phyloP scores from a whole-genome alignment of 2,329 filamentous ascomycete species.

The Sporothrix globosa region DNA sequence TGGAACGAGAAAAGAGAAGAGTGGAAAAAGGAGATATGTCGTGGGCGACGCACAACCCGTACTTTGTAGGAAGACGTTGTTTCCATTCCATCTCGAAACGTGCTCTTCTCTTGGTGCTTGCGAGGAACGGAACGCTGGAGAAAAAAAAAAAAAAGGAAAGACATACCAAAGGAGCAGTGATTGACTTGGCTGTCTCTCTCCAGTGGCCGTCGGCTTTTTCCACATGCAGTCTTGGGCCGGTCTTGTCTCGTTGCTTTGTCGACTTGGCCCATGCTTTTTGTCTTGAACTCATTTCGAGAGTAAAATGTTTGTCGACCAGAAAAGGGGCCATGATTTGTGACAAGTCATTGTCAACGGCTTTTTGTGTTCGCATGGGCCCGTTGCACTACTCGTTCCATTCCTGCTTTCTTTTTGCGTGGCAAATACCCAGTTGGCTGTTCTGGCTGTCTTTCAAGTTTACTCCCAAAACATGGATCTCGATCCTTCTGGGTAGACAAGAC shows the following conservation, averaged over 20 bases:
- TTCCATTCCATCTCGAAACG: neutral
- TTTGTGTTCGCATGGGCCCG: constrained; percentile 6
- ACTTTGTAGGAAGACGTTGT: neutral
- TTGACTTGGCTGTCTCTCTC: neutral
- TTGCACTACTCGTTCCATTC: neutral
- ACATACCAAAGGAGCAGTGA: neutral
- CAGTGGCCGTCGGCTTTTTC: neutral
- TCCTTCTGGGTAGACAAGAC: neutral
- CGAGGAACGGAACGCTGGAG: constrained; percentile 13
- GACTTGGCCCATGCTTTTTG: constrained; percentile 22
- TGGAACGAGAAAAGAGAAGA: neutral
- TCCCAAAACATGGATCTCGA: neutral
- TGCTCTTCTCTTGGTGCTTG: neutral
- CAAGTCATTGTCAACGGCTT: constrained; percentile 10
- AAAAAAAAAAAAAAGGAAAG: neutral
- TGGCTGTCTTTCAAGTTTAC: neutral
- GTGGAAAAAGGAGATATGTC: neutral
- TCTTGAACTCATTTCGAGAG: neutral
- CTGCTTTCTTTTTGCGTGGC: constrained; percentile 13
- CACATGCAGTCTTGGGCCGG: constrained; percentile 1
- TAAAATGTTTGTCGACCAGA: neutral
- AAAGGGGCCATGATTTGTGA: constrained; percentile 20
- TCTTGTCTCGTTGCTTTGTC: neutral
- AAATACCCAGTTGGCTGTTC: neutral
- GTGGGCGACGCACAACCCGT: no score